These are phyloP conservation scores for Hypomyces perniciosus DNA, from an alignment of 2,329 filamentous ascomycete genomes.

Conservation along the genomic window DNA sequence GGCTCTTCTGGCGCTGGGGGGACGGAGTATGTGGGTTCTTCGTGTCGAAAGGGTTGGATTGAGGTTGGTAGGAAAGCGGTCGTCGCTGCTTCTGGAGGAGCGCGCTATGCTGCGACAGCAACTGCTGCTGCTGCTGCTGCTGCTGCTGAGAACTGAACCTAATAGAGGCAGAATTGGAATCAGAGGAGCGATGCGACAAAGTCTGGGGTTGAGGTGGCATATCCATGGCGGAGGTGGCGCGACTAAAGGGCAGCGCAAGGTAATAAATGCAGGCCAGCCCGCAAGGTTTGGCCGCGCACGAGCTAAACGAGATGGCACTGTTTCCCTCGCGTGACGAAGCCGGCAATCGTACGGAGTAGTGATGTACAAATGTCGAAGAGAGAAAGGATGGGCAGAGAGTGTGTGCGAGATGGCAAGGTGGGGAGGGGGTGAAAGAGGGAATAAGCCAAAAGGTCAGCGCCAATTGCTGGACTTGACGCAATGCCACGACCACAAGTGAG, in stretches of 20 bases:
- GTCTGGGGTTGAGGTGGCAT: constrained; percentile 15
- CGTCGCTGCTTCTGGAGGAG: constrained; percentile 5
- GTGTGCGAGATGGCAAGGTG: neutral
- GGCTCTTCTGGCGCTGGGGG: constrained; percentile 17
- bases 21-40: constrained; percentile 3
- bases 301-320: neutral
- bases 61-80: constrained; percentile 9
- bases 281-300: neutral
- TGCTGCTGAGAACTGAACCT: constrained; percentile 3
- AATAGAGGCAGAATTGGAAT: constrained; percentile 17
- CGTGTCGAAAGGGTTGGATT: constrained; percentile 4
- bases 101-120: neutral
- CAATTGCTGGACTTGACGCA: constrained; percentile 3
- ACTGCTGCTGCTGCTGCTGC: constrained; percentile 6
- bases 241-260: neutral
- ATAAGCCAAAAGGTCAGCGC: neutral
- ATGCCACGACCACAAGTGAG: neutral
- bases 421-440: neutral
- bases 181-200: constrained; percentile 18
- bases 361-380: neutral
- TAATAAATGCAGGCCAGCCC: neutral
- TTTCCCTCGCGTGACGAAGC: neutral
- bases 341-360: neutral
- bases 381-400: neutral
- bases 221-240: constrained; percentile 25